A percentile compares a stretch with the other conserved stretches of the same genome.
Evolutionary conservation across 1,284 basidiomycete genomes (phyloP).

Genomic region (Volvariella volvacea): DNA sequence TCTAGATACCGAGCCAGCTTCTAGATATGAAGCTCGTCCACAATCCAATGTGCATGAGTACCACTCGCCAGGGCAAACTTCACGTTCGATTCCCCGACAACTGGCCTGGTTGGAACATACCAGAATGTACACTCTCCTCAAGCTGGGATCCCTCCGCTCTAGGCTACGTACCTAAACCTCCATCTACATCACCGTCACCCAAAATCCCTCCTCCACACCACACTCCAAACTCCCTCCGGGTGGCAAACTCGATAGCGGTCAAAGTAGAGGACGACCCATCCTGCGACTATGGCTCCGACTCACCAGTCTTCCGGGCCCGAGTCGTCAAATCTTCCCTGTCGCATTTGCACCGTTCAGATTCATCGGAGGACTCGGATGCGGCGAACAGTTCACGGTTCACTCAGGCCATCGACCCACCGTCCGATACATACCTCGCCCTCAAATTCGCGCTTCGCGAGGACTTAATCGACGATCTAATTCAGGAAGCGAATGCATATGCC

Average conservation of each 20-base stretch:
- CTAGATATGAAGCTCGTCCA: too few species aligned
- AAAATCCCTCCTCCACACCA: too few species aligned
- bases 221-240: background rate
- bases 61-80: slow-evolving; percentile 9
- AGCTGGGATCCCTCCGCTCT: slow-evolving; percentile 6
- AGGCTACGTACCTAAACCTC: background rate
- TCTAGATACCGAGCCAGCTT: too few species aligned
- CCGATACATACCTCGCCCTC: slow-evolving; percentile 16
- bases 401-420: background rate
- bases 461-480: slow-evolving; percentile 23
- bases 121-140: slow-evolving; percentile 21
- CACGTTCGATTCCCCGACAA: slow-evolving; percentile 23
- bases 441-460: slow-evolving; percentile 32
- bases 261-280: slow-evolving; percentile 21
- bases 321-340: slow-evolving; percentile 10
- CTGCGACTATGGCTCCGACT: slow-evolving; percentile 28
- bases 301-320: slow-evolving; percentile 27
- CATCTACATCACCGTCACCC: too few species aligned
- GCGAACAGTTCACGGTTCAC: background rate
- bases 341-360: too few species aligned
- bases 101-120: slow-evolving; percentile 28
- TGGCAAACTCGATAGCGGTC: slow-evolving; percentile 12
- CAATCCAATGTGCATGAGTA: too few species aligned
- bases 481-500: slow-evolving; percentile 24
- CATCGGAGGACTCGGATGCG: too few species aligned